Base-by-base conservation (phyloP, 2,329 filamentous ascomycete species). In the Neobulgaria alba region DNA sequence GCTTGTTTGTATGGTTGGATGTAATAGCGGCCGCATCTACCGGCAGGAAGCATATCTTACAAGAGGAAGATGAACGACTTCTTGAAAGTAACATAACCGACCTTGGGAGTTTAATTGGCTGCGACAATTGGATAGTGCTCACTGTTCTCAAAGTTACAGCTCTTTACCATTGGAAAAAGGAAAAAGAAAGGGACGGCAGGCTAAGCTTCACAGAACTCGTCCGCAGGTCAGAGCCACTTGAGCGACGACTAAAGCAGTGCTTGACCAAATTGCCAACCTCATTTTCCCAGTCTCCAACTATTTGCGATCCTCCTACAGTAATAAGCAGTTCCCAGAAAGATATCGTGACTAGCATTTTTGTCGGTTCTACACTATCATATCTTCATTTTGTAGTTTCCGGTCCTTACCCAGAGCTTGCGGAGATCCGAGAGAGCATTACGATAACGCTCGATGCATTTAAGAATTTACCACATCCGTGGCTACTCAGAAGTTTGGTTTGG, bases 101-200 rank as follows among this genome's bases (percentile, higher is more conserved):
- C n/a, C 19, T 77, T 38, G 67, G 70, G 21, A 67, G 68, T 19
- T 67, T 73, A 36, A 55, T 72, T 19, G 75, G 76, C 2, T 63
- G 73, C 41, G 62, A 72, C 35, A 78, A 76, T 55, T 75, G 72
- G 71, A 67, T 68, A 1, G 45, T 80, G 33, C 58, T 71, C 23
- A 57, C 65, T 5, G 65, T 80, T 20, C 67, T 66, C 10, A 66
- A 75, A 20, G 68, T 75, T 29, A 63, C 72, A 4, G 53, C 63
- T 1, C 63, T 81, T 2, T 67, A 71, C 34, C 62, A 67, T 0
- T 78, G 75, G 74, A 80, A 79, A 58, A 67, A 69, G 51, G 59
- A 66, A 16, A 63, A 66, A 49, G 67, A 61, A 37, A 52, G 54
- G 23, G 48, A 52, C 4, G 67, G 67, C 3, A 62, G 62, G 0